Evolutionary conservation across 2,329 filamentous ascomycete genomes (phyloP), one percentile per base, ranked within the genome.

Genomic region (Pestalotiopsis sp.): DNA sequence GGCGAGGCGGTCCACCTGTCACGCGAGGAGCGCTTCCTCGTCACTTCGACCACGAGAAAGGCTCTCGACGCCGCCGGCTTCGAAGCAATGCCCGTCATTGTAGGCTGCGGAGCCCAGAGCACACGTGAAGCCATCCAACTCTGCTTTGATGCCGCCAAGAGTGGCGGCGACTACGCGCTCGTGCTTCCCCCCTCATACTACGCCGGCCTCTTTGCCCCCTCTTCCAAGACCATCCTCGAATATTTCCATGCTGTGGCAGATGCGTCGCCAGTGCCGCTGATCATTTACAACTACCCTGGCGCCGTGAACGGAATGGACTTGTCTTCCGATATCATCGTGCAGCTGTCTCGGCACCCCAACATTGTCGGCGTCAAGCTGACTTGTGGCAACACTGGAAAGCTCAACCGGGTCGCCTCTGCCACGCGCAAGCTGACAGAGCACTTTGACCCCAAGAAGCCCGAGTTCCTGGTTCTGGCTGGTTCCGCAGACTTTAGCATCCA

Each of bases 1-100:
- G 93, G 93, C 74, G 93, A 96, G 83, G 92, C 93, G 7, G 92
- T 94, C 13, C 92, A 94, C 76, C 86, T 95, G 41, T 90, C 90
- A 58, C 90, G 91, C 74, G 83, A 86, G 27, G 93, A 95, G 81
- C 89, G 92, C 69, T 86, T 87, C 62, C 82, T 88, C 65, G 89
- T 95, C 74, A 94, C 91, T 6, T 82, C 83, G 65, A 89, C 90
- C 41, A 94, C 92, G 1, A 90, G 93, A 56, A 85, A 87, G 70
- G 91, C 92, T 14, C 84, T 95, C 59, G 87, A 93, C 76, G 84
- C 85, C 12, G 87, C 89, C 39, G 91, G 92, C 2, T 93, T 88
- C 79, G 76, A 83, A 0, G 81, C 87, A 72, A 84, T 94, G 80
- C 92, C 92, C 49, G 81, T 95, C 71, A 92, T 95, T 70, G 93